Percentiles rank a stretch among this genome's conserved stretches.
phyloP scores from a whole-genome alignment of 768 basidiomycete genomes.

The Phylloporus sp. region DNA sequence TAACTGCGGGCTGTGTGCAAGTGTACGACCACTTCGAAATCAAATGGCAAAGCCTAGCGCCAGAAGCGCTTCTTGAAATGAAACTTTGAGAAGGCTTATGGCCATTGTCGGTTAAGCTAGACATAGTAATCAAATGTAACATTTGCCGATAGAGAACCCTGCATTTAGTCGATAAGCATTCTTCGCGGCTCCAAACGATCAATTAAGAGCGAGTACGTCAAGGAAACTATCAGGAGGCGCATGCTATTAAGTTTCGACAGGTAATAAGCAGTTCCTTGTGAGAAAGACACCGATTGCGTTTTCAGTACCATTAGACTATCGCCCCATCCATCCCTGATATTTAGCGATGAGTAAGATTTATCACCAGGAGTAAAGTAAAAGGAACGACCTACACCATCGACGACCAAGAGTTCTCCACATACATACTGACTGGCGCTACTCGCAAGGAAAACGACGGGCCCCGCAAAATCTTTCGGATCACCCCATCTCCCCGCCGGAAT shows the following conservation, averaged over 20 bases:
- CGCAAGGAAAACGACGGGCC: slow-evolving; percentile 63
- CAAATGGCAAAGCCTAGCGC: neutral
- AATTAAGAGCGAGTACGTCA: slow-evolving; percentile 18
- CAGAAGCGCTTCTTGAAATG: neutral
- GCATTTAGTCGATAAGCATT: slow-evolving; percentile 9
- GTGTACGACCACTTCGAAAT: neutral
- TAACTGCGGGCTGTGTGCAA: neutral
- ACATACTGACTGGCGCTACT: slow-evolving; percentile 62
- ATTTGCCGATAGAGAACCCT: neutral
- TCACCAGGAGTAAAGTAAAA: slow-evolving; percentile 3
- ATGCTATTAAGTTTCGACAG: slow-evolving; percentile 1
- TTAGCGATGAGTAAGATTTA: slow-evolving; percentile 1
- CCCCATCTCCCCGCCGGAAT: slow-evolving; percentile 72
- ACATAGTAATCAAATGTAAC: neutral
- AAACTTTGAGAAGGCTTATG: neutral
- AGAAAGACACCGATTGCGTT: neutral
- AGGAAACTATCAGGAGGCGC: slow-evolving; percentile 1
- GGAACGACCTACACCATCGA: slow-evolving; percentile 57
- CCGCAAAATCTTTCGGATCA: slow-evolving; percentile 60
- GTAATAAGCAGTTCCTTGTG: slow-evolving; percentile 1
- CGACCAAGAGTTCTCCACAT: slow-evolving; percentile 63
- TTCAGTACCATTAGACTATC: slow-evolving; percentile 23
- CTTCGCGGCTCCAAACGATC: slow-evolving; percentile 3
- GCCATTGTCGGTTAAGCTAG: neutral
- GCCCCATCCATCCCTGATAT: slow-evolving; percentile 61